Evolutionary conservation across 495 filamentous ascomycete genomes (phyloP).

Genomic region (Beverwykella pulmonaria): DNA sequence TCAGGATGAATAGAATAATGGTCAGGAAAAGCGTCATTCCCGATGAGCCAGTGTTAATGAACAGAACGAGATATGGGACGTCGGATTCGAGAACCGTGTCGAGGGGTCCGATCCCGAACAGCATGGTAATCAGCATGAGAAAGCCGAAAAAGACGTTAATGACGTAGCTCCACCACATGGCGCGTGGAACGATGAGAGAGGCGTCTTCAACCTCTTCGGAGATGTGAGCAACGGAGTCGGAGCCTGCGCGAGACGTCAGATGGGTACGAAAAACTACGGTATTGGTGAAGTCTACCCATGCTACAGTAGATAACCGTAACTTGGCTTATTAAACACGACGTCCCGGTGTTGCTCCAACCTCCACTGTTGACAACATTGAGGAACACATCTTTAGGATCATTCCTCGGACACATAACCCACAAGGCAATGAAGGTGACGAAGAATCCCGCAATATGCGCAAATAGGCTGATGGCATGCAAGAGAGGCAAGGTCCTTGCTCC

Average conservation of each 20-base stretch:
- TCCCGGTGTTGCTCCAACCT: slow-evolving; percentile 45
- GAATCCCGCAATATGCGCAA: slow-evolving; percentile 51
- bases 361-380: slow-evolving; percentile 43
- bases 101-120: slow-evolving; percentile 41
- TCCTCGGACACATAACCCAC: slow-evolving; percentile 43
- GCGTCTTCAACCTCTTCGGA: slow-evolving; percentile 43
- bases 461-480: slow-evolving; percentile 47
- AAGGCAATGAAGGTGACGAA: slow-evolving; percentile 46
- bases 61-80: slow-evolving; percentile 37
- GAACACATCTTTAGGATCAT: slow-evolving; percentile 43
- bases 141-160: slow-evolving; percentile 38
- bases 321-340: slow-evolving; percentile 46
- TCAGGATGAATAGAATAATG: slow-evolving; percentile 39
- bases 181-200: slow-evolving; percentile 36
- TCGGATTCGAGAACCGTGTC: slow-evolving; percentile 33
- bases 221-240: slow-evolving; percentile 36
- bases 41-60: slow-evolving; percentile 39
- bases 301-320: slow-evolving; percentile 48
- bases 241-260: slow-evolving; percentile 12
- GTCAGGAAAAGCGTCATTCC: slow-evolving; percentile 36
- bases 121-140: slow-evolving; percentile 43
- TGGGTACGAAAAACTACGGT: neutral
- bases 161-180: slow-evolving; percentile 38
- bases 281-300: slow-evolving; percentile 33
- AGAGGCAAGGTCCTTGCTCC: slow-evolving; percentile 47